Evolutionary conservation across 2,329 filamentous ascomycete species (phyloP).

Genomic region (Fusarium nematophilum): DNA sequence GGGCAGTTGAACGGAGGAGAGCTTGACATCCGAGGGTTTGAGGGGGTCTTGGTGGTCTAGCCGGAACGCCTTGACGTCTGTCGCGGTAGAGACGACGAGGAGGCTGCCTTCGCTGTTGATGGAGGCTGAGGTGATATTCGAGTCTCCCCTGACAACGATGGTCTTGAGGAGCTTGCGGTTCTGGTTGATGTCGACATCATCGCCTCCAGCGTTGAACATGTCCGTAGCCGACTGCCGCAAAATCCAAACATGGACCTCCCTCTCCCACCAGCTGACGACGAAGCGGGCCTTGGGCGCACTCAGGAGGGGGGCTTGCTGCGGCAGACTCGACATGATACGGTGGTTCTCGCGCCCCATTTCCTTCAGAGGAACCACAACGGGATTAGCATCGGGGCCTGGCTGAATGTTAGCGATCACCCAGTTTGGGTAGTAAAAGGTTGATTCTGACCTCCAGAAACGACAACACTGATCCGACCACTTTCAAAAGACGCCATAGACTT

Average conservation of each 20-base stretch:
- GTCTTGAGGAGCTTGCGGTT: slow-evolving; percentile 76
- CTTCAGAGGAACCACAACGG: slow-evolving; percentile 81
- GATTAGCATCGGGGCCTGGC: slow-evolving; percentile 84
- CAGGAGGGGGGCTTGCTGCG: slow-evolving; percentile 78
- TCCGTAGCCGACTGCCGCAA: slow-evolving; percentile 60
- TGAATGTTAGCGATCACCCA: slow-evolving; percentile 5
- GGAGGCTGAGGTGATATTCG: slow-evolving; percentile 81
- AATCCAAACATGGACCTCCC: slow-evolving; percentile 86
- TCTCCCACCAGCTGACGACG: slow-evolving; percentile 92
- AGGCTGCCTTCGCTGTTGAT: slow-evolving; percentile 79
- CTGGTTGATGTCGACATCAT: slow-evolving; percentile 58
- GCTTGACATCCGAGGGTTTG: slow-evolving; percentile 69
- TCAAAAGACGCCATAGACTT: slow-evolving; percentile 95
- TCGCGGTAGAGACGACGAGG: slow-evolving; percentile 79
- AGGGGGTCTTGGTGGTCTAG: slow-evolving; percentile 64
- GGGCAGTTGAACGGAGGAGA: slow-evolving; percentile 77
- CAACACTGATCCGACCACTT: slow-evolving; percentile 81
- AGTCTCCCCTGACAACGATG: slow-evolving; percentile 77
- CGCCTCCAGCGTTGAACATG: slow-evolving; percentile 55
- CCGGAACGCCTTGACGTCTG: slow-evolving; percentile 81
- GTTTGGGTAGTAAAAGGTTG: background rate
- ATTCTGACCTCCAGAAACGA: slow-evolving; percentile 88
- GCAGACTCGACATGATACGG: slow-evolving; percentile 83
- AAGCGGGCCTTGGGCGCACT: slow-evolving; percentile 80
- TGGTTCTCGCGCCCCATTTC: slow-evolving; percentile 84